phyloP scores from a whole-genome alignment of 768 basidiomycete genomes.

The Podaxis sp. region DNA sequence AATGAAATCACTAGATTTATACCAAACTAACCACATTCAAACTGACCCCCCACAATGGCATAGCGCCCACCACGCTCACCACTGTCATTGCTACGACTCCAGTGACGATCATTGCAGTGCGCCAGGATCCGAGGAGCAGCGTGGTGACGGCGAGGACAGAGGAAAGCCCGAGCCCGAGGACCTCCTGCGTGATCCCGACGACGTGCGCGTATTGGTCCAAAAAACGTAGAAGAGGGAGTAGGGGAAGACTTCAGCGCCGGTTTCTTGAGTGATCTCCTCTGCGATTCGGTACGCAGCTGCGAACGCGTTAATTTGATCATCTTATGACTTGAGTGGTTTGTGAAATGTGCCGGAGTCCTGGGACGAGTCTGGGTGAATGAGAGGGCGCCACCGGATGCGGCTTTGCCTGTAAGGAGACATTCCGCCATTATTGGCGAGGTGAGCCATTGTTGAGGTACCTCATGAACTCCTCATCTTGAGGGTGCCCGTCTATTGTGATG shows the following conservation, averaged over 20 bases:
- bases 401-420: constrained; percentile 88
- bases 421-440: constrained; percentile 82
- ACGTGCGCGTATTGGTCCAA: constrained; percentile 96
- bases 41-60: constrained; percentile 89
- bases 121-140: constrained; percentile 87
- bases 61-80: constrained; percentile 87
- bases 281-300: constrained; percentile 86
- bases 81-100: constrained; percentile 84
- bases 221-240: constrained; percentile 97
- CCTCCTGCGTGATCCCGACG: constrained; percentile 81
- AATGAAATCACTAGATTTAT: constrained; percentile 93
- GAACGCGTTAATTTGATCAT: constrained; percentile 91
- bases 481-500: constrained; percentile 92
- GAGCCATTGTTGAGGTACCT: constrained; percentile 87
- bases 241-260: constrained; percentile 84
- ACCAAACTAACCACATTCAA: constrained; percentile 95
- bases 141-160: constrained; percentile 86
- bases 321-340: constrained; percentile 82
- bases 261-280: constrained; percentile 75
- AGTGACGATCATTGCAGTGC: constrained; percentile 87
- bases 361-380: constrained; percentile 55
- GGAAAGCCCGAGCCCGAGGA: constrained; percentile 82
- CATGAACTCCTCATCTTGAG: constrained; percentile 87
- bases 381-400: constrained; percentile 82
- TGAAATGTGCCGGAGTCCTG: constrained; percentile 91